phyloP scores from a whole-genome alignment of 805 yeast species.

The Ogataea zsoltii region DNA sequence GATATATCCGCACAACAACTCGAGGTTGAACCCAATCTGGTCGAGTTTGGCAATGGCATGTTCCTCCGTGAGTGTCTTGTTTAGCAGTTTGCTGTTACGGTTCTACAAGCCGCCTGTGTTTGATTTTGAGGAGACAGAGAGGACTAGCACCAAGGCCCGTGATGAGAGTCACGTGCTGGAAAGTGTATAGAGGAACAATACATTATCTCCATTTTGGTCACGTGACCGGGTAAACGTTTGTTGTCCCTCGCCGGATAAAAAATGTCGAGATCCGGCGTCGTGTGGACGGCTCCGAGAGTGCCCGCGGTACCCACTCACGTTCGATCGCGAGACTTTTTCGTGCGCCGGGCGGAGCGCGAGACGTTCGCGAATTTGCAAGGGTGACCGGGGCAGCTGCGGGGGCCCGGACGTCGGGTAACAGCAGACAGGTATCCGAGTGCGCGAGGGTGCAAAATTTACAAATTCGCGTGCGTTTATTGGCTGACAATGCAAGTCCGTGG shows the following conservation, averaged over 20 bases:
- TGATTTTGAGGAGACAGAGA: not conserved
- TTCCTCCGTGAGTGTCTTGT: conserved; percentile 57
- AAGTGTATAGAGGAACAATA: not conserved
- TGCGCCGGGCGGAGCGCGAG: conserved; percentile 1
- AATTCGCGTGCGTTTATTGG: conserved; percentile 15
- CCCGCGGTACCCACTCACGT: no score
- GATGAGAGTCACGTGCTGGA: not conserved
- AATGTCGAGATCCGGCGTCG: conserved; percentile 3
- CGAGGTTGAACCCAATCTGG: conserved; percentile 64
- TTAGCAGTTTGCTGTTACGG: conserved; percentile 51
- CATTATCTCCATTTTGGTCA: not conserved
- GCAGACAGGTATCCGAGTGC: conserved; percentile 4
- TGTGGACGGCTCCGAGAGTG: conserved; percentile 5
- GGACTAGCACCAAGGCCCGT: not conserved
- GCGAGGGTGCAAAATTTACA: conserved; percentile 11
- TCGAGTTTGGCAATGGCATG: conserved; percentile 69
- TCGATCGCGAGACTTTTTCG: not conserved
- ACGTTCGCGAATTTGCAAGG: no score
- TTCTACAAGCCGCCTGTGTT: conserved; percentile 41
- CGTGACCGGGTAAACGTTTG: not conserved
- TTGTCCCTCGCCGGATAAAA: not conserved
- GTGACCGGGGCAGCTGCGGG: not conserved
- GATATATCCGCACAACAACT: conserved; percentile 53
- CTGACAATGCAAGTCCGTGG: conserved; percentile 13
- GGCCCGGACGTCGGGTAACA: conserved; percentile 7